Evolutionary conservation across 495 filamentous ascomycete genomes (phyloP).

Genomic region (Pyrenopolyporus hunteri): DNA sequence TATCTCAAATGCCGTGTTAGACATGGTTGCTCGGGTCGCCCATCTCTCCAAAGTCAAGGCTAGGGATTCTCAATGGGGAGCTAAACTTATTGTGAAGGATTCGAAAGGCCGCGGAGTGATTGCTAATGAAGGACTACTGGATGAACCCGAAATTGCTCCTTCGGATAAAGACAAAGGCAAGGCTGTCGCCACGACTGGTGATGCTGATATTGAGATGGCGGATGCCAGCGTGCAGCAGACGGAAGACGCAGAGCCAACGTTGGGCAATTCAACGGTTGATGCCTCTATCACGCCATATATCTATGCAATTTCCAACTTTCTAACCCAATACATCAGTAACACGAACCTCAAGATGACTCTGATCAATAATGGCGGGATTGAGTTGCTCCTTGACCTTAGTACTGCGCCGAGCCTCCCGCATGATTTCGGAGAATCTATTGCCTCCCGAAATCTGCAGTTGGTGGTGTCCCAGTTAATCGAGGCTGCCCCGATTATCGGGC

Average conservation of each 20-base stretch:
- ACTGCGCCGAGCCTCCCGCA: slow-evolving; percentile 77
- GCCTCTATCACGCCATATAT: slow-evolving; percentile 67
- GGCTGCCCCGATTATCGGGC: slow-evolving; percentile 76
- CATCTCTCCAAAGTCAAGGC: slow-evolving; percentile 72
- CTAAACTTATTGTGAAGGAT: slow-evolving; percentile 73
- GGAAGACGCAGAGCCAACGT: slow-evolving; percentile 20
- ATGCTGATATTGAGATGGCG: slow-evolving; percentile 63
- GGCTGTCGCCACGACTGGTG: slow-evolving; percentile 39
- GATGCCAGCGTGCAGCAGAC: slow-evolving; percentile 49
- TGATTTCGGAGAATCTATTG: slow-evolving; percentile 71
- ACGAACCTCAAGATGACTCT: slow-evolving; percentile 74
- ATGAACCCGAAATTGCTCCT: slow-evolving; percentile 11
- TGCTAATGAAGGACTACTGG: slow-evolving; percentile 50
- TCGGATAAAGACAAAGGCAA: slow-evolving; percentile 50
- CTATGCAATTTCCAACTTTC: slow-evolving; percentile 73
- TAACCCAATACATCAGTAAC: slow-evolving; percentile 80
- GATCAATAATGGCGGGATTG: slow-evolving; percentile 77
- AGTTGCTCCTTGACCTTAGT: slow-evolving; percentile 82
- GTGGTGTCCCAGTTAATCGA: slow-evolving; percentile 84
- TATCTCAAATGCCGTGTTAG: slow-evolving; percentile 78
- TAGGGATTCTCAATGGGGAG: slow-evolving; percentile 70
- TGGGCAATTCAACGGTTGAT: slow-evolving; percentile 16
- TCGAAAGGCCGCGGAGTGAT: slow-evolving; percentile 58
- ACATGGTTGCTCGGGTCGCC: slow-evolving; percentile 81
- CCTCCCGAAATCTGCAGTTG: slow-evolving; percentile 68